Base-by-base conservation (phyloP, 108 stramenopile species). In the Mayamaea pseudoterrestris region DNA sequence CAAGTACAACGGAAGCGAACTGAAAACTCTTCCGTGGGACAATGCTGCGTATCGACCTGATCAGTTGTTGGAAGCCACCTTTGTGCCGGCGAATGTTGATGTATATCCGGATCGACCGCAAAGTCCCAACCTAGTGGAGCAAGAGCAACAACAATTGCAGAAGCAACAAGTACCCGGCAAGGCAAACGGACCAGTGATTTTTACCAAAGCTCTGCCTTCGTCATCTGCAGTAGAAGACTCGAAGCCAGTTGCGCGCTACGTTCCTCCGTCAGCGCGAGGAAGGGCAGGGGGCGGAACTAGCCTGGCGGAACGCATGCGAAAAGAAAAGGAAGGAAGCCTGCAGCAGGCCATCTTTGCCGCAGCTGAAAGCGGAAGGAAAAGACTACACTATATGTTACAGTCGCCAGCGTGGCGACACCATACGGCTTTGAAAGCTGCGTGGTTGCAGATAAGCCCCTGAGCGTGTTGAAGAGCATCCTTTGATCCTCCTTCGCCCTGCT, bases 41-140 rank as follows among this genome's bases (percentile, higher is more conserved):
- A 89, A 93, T 50, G 58, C 64, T 5, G 63, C 70, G 20, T 88
- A 77, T 59, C 23, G 36, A 20, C 86, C 87, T 6, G 75, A 80
- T 44, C 59, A 68, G 24, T 53, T 80, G 35, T 53, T 82, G 50
- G 69, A 82, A 36, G 80, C 80, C 12, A 50, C 66, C 26, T 83
- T 76, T 59, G 46, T 83, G 0, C 78, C 83, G 21, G 74, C 79
- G n/a, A 44, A 24, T 16, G 21, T 55, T 8, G 20, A 22, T 12
- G 66, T 35, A 30, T 94, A 90, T 59, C 83, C 90, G 3, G 86
- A 93, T 70, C 78, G 90, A 41, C 86, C 86, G 24, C 83, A 86
- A 61, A 78, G 69, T 59, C 90, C 90, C 6, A 41, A 66, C 1
- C 24, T 45, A 63, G 50, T 61, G 57, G 60, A 60, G 65, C 25